phyloP scores from a whole-genome alignment of 2,329 filamentous ascomycete species.

The Neonectria faginata region DNA sequence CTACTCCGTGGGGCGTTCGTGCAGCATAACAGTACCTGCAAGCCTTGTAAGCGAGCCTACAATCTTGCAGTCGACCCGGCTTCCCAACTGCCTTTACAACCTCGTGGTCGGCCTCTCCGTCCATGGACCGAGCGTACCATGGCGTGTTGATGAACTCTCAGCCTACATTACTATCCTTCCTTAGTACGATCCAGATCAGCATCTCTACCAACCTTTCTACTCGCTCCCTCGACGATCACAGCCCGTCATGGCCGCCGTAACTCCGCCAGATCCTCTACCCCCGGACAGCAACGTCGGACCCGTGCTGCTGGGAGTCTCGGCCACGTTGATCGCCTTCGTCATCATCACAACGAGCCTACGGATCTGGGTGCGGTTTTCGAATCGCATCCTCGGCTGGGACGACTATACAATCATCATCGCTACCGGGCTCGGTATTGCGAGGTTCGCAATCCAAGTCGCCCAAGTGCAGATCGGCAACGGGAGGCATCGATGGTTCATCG shows the following conservation, averaged over 20 bases:
- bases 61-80: no score
- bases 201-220: not conserved
- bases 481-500: slow-evolving; percentile 52
- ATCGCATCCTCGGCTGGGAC: slow-evolving; percentile 51
- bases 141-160: not conserved
- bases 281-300: slow-evolving; percentile 51
- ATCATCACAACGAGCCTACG: slow-evolving; percentile 49
- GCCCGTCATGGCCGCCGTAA: slow-evolving; percentile 29
- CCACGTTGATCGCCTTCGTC: slow-evolving; percentile 48
- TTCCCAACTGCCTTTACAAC: not conserved
- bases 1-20: not conserved
- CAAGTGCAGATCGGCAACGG: slow-evolving; percentile 53
- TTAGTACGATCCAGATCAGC: not conserved
- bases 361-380: slow-evolving; percentile 46
- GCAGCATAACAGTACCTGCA: not conserved
- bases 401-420: slow-evolving; percentile 52
- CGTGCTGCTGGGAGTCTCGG: slow-evolving; percentile 48
- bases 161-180: not conserved
- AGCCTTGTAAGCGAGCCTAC: not conserved
- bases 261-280: slow-evolving; percentile 48
- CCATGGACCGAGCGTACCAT: not conserved
- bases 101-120: not conserved
- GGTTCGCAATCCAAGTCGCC: slow-evolving; percentile 50
- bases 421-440: slow-evolving; percentile 46
- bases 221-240: not conserved